Percentiles rank a stretch among this genome's conserved stretches.
phyloP scores from a whole-genome alignment of 768 basidiomycete genomes.

The Naematelia aurantialba region DNA sequence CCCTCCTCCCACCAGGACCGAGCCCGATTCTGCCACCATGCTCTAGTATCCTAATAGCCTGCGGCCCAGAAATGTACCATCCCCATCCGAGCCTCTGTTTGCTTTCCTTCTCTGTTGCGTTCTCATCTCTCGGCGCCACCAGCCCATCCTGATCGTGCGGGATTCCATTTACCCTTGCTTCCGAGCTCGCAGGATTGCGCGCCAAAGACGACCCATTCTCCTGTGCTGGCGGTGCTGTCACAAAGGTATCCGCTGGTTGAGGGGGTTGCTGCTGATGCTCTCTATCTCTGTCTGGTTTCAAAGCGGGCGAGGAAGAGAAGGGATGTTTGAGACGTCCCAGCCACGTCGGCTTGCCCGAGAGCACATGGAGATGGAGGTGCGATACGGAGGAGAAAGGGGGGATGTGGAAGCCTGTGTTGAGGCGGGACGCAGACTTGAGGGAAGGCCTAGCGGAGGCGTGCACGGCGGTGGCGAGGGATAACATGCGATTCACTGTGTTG shows the following conservation, averaged over 20 bases:
- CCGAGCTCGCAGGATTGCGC: too few species aligned
- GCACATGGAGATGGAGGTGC: slow-evolving; percentile 46
- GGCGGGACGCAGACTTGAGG: neutral
- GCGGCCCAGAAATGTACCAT: slow-evolving; percentile 38
- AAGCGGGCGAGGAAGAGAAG: neutral
- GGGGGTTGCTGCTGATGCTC: too few species aligned
- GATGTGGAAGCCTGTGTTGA: slow-evolving; percentile 46
- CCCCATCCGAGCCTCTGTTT: slow-evolving; percentile 20
- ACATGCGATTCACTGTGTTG: slow-evolving; percentile 25
- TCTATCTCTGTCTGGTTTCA: neutral
- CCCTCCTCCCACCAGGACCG: slow-evolving; percentile 8
- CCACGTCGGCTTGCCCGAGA: slow-evolving; percentile 29
- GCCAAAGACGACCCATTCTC: too few species aligned
- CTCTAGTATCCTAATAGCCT: slow-evolving; percentile 23
- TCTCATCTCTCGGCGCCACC: neutral
- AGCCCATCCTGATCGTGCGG: neutral
- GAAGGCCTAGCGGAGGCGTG: slow-evolving; percentile 1
- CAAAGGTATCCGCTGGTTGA: too few species aligned
- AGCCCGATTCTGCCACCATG: slow-evolving; percentile 21
- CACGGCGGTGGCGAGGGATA: slow-evolving; percentile 13
- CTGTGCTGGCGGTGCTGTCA: too few species aligned
- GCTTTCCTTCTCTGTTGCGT: slow-evolving; percentile 18
- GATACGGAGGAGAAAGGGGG: slow-evolving; percentile 49
- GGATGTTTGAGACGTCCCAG: slow-evolving; percentile 42
- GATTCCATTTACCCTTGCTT: too few species aligned